A percentile compares a stretch with the other conserved stretches of the same genome.
These are phyloP conservation scores for Antrodiella citrinella DNA, from an alignment of 768 basidiomycete species.

Conservation along the genomic window DNA sequence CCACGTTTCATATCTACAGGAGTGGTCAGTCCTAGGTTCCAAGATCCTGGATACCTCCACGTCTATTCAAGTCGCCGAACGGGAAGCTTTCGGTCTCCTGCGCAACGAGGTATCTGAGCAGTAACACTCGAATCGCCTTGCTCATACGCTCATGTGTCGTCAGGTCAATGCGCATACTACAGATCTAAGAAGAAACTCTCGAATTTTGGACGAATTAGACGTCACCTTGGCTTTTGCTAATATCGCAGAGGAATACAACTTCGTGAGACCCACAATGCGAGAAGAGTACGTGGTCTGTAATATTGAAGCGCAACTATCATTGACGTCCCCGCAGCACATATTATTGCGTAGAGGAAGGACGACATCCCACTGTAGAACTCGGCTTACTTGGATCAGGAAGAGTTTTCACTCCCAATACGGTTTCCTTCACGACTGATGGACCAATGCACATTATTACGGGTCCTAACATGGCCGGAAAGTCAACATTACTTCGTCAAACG, in stretches of 20 bases:
- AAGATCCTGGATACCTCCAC: constrained; percentile 50
- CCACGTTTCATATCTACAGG: constrained; percentile 32
- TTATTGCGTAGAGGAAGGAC: constrained; percentile 68
- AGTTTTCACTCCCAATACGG: constrained; percentile 78
- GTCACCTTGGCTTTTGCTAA: constrained; percentile 74
- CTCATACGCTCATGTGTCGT: background rate
- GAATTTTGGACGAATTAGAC: constrained; percentile 82
- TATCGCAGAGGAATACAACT: constrained; percentile 70
- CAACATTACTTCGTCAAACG: constrained; percentile 84
- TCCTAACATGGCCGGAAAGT: constrained; percentile 95
- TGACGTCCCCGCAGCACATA: constrained; percentile 31
- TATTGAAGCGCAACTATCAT: background rate
- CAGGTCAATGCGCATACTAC: constrained; percentile 57
- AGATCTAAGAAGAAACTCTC: constrained; percentile 64
- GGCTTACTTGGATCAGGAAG: constrained; percentile 70
- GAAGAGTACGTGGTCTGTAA: constrained; percentile 54
- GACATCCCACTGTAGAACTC: constrained; percentile 91
- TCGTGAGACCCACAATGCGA: constrained; percentile 61
- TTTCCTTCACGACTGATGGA: constrained; percentile 49
- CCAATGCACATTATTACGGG: constrained; percentile 84
- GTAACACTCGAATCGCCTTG: background rate
- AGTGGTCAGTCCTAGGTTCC: constrained; percentile 71
- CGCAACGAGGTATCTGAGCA: constrained; percentile 47
- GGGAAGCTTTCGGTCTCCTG: constrained; percentile 61
- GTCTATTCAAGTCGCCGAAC: constrained; percentile 52